Conservation (phyloP, 129 eudicot genomes). For the Silybum marianum region DNA sequence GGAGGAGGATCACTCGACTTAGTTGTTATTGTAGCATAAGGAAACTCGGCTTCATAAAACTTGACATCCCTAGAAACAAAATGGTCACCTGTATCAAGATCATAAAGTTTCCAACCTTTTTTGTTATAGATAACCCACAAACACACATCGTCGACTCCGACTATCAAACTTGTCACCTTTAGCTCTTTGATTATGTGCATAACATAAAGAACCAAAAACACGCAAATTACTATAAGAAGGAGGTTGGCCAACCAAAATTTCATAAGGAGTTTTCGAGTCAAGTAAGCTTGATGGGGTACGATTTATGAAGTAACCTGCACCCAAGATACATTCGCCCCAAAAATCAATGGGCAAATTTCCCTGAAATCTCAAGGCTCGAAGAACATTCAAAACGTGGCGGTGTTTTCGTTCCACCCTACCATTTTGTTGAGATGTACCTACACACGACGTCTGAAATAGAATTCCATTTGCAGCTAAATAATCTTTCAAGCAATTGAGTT, state of each 20-base stretch:
- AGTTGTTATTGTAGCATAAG: neutral
- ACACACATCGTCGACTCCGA: slow-evolving; percentile 1
- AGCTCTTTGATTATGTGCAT: neutral
- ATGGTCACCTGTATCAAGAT: neutral
- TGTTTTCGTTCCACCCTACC: neutral
- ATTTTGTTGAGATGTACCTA: slow-evolving; percentile 3
- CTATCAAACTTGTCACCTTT: neutral
- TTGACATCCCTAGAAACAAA: slow-evolving; percentile 2
- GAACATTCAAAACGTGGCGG: neutral
- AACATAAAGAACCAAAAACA: neutral
- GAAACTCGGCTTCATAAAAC: neutral
- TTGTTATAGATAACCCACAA: slow-evolving; percentile 6
- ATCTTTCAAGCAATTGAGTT: neutral
- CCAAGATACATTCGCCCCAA: neutral
- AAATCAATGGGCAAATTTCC: neutral
- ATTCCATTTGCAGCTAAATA: neutral
- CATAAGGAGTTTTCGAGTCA: neutral
- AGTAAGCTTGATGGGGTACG: neutral
- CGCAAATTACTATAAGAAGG: neutral
- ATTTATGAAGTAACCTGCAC: neutral
- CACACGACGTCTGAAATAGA: slow-evolving; percentile 19
- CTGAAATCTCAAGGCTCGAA: neutral
- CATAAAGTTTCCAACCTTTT: slow-evolving; percentile 11
- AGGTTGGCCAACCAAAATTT: neutral
- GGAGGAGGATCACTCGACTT: neutral